These are phyloP conservation scores for Erythrophleum fordii DNA, from an alignment of 306 rosid genomes.

Conservation along the genomic window DNA sequence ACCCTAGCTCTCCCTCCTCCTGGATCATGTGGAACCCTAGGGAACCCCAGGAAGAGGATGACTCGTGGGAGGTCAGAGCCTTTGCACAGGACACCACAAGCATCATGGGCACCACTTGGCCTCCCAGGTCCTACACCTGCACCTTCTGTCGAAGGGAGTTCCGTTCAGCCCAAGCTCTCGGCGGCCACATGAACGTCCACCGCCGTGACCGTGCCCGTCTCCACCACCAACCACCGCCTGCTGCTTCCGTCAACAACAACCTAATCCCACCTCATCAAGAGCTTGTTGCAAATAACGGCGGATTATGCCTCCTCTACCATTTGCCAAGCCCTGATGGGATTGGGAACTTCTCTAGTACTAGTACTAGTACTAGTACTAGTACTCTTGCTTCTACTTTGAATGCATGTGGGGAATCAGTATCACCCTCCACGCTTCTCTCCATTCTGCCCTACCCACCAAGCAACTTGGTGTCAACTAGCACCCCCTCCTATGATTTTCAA, in stretches of 20 bases:
- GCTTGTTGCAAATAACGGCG: slow-evolving; percentile 35
- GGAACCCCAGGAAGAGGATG: slow-evolving; percentile 58
- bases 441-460: slow-evolving; percentile 46
- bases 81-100: slow-evolving; percentile 74
- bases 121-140: slow-evolving; percentile 83
- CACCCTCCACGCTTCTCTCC: slow-evolving; percentile 54
- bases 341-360: slow-evolving; percentile 5
- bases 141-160: slow-evolving; percentile 75
- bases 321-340: slow-evolving; percentile 52
- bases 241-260: slow-evolving; percentile 14
- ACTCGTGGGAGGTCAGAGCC: slow-evolving; percentile 84
- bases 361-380: background rate
- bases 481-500: slow-evolving; percentile 33
- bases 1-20: slow-evolving; percentile 45
- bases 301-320: slow-evolving; percentile 60
- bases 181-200: slow-evolving; percentile 91
- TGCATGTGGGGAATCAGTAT: slow-evolving; percentile 34
- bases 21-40: slow-evolving; percentile 67
- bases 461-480: slow-evolving; percentile 15
- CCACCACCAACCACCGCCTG: slow-evolving; percentile 36
- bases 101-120: slow-evolving; percentile 82
- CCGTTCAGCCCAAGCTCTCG: slow-evolving; percentile 85
- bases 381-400: background rate
- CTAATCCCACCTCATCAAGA: slow-evolving; percentile 56
- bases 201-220: slow-evolving; percentile 91